Base-by-base conservation (phyloP, 371 early-diverging fungal genomes). In the Saksenaea oblongispora region DNA sequence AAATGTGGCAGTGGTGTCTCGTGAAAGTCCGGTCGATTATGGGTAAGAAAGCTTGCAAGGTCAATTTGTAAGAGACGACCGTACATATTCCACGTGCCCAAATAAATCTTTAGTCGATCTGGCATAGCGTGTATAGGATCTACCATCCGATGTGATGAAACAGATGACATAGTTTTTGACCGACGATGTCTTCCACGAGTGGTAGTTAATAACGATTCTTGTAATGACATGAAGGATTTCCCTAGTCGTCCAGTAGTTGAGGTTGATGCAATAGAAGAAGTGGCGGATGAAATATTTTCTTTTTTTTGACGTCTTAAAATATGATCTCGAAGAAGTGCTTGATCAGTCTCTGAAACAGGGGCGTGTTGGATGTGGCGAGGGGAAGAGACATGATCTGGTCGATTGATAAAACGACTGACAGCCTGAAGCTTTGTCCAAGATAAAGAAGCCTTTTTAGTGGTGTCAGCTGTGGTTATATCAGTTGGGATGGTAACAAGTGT, bases 1-100 rank as follows among this genome's bases (percentile, higher is more conserved):
- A 72, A 59, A 17, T 58, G 54, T 28, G 62, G 69, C 1, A 34
- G 27, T 17, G 56, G 34, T 65, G 63, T 58, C 58, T 58, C 62
- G 36, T 55, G 55, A 41, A 47, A 14, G 15, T 59, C 59, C 28
- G 59, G 42, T 17, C 57, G 63, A 34, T 64, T 66, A 54, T 35
- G 56, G 10, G 74, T 78, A 17, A 78, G 34, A 47, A 78, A 72
- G 1, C 65, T 69, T 1, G 65, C 70, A 3, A 78, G 62, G 34
- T 78, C 73, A 22, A 78, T 70, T 14, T 72, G 74, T 15, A 74
- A 36, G 17, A 89, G 76, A 27, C 86, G 75, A 1, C 90, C 92
- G 69, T 88, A 84, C 89, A 91, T 88, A 61, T 91, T 91, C 90
- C 91, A 91, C 5, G 92, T 91, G 10, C 87, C 88, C 9, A 89